Base-by-base conservation (phyloP, 306 rosid species). In the Ziziphus jujuba region DNA sequence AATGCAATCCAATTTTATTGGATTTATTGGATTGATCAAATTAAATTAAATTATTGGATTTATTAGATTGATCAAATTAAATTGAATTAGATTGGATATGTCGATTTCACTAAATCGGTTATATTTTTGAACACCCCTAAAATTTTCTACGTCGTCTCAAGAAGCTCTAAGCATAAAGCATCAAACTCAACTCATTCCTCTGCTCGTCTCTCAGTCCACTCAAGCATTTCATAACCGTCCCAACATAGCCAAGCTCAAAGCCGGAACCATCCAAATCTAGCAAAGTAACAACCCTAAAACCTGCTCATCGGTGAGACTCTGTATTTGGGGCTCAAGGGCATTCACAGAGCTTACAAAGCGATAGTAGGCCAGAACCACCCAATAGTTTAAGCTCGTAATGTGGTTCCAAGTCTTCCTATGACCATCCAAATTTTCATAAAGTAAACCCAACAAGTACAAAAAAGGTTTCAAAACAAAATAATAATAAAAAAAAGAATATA, bases 291-390 rank as follows among this genome's bases (percentile, higher is more conserved):
- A 92, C 31, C 31, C 76, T n/a, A n/a, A 21, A 25, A 87, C 92
- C 89, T 84, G 86, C 63, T 86, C 91, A 77, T 93, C 93, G 9
- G 91, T 67, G 38, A 93, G 91, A 15, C 63, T 45, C 80, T 69
- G 84, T 34, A 81, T 77, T 40, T 64, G 84, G 1, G 85, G 81
- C 79, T 90, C 98, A 53, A 93, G 72, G 31, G 78, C 81, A 59
- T 90, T 90, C 20, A 93, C 98, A 21, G 91, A 81, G 43, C 74
- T 72, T 40, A 93, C 97, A 10, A 93, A 84, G 59, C 95, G 95
- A 65, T 81, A 83, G 54, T 90, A 93, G 48, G 88, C 98, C 3
- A 77, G 77, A 62, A 93, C 95, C 34, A 93, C 89, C 98, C 97
- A 93, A 71, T 78, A 75, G 80, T 90, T 93, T 66, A 90, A 74